A percentile compares a stretch with the other conserved stretches of the same genome.
These are phyloP conservation scores for Alternaria hordeiaustralica DNA, from an alignment of 2,329 filamentous ascomycete genomes.

Conservation along the genomic window DNA sequence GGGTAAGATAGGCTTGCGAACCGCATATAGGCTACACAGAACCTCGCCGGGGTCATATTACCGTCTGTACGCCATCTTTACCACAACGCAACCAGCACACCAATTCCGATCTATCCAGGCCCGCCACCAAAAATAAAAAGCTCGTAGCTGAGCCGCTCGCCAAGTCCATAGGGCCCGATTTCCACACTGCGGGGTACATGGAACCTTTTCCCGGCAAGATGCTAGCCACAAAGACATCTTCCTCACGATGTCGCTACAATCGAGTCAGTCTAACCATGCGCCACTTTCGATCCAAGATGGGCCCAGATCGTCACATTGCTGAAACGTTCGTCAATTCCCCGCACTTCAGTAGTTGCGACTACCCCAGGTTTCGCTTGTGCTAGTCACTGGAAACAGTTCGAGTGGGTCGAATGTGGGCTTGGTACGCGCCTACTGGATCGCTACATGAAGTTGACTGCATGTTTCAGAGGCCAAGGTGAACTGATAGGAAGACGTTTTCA, in stretches of 20 bases:
- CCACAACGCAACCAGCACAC: background rate
- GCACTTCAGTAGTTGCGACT: slow-evolving; percentile 27
- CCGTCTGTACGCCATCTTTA: background rate
- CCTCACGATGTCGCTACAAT: slow-evolving; percentile 4
- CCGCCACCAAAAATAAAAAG: background rate
- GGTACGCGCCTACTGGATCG: background rate
- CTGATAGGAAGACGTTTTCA: slow-evolving; percentile 9
- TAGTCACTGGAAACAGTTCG: slow-evolving; percentile 2
- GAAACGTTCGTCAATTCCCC: slow-evolving; percentile 26
- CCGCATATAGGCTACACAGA: background rate
- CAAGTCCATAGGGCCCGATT: background rate
- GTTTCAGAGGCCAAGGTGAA: slow-evolving; percentile 6
- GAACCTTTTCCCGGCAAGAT: slow-evolving; percentile 18
- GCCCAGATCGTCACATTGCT: slow-evolving; percentile 12
- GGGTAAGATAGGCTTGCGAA: background rate
- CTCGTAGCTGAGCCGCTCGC: slow-evolving; percentile 1
- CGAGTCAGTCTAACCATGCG: slow-evolving; percentile 27
- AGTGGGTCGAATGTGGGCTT: slow-evolving; percentile 8
- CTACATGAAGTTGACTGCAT: background rate
- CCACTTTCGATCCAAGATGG: background rate
- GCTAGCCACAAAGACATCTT: slow-evolving; percentile 4
- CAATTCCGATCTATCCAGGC: background rate
- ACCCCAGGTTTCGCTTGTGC: slow-evolving; percentile 26
- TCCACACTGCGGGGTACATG: slow-evolving; percentile 19
- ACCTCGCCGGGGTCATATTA: background rate